Percentiles rank a stretch among this genome's conserved stretches.
phyloP scores from a whole-genome alignment of 345 rosid genomes.

The Raphanus sativus region DNA sequence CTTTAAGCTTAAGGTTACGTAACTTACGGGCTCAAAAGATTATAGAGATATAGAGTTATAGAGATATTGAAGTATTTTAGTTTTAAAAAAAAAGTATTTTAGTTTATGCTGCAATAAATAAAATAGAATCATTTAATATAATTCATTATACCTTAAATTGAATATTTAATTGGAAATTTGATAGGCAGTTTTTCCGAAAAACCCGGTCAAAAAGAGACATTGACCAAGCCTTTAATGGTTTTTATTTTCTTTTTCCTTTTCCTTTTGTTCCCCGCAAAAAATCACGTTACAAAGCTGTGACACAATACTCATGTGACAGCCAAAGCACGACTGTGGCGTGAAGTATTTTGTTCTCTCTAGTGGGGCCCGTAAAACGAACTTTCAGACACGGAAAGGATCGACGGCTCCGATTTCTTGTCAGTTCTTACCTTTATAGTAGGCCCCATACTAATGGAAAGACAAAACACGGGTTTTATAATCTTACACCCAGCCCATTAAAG shows the following conservation, averaged over 20 bases:
- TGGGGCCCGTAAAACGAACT: conserved; percentile 37
- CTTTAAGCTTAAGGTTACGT: conserved; percentile 4
- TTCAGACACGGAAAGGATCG: conserved; percentile 28
- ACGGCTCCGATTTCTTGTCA: conserved; percentile 39
- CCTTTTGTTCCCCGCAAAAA: conserved; percentile 8
- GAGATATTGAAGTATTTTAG: background rate
- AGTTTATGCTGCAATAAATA: background rate
- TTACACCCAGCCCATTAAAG: background rate
- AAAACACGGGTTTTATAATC: background rate
- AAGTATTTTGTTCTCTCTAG: background rate
- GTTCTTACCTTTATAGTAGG: background rate
- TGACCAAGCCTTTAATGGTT: conserved; percentile 25
- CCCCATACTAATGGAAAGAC: background rate
- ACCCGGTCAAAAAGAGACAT: conserved; percentile 36
- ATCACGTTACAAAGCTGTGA: conserved; percentile 33
- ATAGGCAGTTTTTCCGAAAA: conserved; percentile 32
- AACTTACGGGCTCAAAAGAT: background rate
- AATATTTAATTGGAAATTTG: conserved; percentile 32
- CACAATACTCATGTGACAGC: conserved; percentile 25
- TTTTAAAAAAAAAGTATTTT: too few relatives aligned
- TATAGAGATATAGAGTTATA: too few relatives aligned
- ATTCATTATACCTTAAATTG: conserved; percentile 31
- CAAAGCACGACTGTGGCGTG: conserved; percentile 38
- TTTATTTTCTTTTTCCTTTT: background rate
- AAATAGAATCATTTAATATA: conserved; percentile 19